Evolutionary conservation across 805 yeast species (phyloP), one percentile per base, ranked within the genome.

Genomic region (Ogataea polymorpha): DNA sequence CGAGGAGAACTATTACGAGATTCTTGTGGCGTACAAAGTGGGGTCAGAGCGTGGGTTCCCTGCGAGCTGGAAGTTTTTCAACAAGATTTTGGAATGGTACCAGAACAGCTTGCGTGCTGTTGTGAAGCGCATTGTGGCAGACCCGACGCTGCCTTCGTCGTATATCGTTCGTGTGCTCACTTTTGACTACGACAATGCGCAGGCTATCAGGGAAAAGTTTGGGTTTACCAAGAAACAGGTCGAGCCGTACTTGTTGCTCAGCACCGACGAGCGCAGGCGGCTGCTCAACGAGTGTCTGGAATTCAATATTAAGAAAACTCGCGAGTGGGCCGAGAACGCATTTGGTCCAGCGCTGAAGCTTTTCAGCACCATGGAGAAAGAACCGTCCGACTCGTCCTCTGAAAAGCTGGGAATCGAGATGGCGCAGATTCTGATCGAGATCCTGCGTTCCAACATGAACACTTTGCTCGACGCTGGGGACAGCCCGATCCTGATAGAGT

Each of bases 1-100:
- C 41, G 82, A 80, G 42, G 55, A 57, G 13, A 91, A 96, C 90
- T 74, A 89, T 14, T 87, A 83, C 59, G 82, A 83, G 50, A 97
- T 91, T 54, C 65, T 93, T 41, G 63, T 73, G 23, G 74, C 82
- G 42, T 87, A 85, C 4, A 74, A 77, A 42, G 74, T 74, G 16
- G 79, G 79, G 23, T 65, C 87, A 17, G 61, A 70, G 2, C 68
- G 67, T 11, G 71, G 81, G 37, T 80, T 86, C 45, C 96, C 98
- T 0, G 55, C 57, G 14, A 69, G 74, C 41, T 93, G 98, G 97
- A 70, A 79, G 34, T 70, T 91, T 24, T 78, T 81, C 54, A 67
- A 73, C 17, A 73, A 74, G 39, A 75, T 81, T 37, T 79, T 79
- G 52, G 69, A 71, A 15, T 75, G 79, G 50, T 88, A 89, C 64